Conservation (phyloP, 176 grass and related monocot genomes). For the Oryza punctata region DNA sequence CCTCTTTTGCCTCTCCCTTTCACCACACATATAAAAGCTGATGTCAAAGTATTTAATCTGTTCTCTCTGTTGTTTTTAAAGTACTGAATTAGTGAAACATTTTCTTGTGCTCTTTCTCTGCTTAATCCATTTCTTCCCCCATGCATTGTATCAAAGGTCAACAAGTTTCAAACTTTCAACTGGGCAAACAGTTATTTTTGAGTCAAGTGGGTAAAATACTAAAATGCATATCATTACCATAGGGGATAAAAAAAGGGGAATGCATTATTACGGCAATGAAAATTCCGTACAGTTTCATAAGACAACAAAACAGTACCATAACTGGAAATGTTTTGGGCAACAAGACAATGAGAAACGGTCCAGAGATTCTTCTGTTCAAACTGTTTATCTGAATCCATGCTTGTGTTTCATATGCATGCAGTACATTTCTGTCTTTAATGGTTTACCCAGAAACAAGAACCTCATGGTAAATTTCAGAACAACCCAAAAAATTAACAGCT, state of each 20-base stretch:
- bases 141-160: not conserved
- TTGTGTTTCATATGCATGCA: not conserved
- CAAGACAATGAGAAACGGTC: constrained; percentile 18
- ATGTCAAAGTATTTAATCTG: too few species aligned
- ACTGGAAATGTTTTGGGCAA: not conserved
- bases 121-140: not conserved
- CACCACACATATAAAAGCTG: not conserved
- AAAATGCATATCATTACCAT: not conserved
- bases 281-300: not conserved
- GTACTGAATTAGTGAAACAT: not conserved
- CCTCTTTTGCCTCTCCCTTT: not conserved
- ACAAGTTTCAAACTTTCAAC: not conserved
- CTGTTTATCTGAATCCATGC: not conserved
- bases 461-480: not conserved
- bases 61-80: not conserved
- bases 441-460: not conserved
- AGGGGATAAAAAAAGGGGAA: not conserved
- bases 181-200: not conserved
- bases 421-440: not conserved
- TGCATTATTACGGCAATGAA: not conserved
- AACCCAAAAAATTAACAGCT: not conserved
- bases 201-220: not conserved
- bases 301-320: not conserved
- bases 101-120: constrained; percentile 1
- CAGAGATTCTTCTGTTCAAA: not conserved